These are phyloP conservation scores for Botrytis tulipae DNA, from an alignment of 2,329 filamentous ascomycete species.

Conservation along the genomic window DNA sequence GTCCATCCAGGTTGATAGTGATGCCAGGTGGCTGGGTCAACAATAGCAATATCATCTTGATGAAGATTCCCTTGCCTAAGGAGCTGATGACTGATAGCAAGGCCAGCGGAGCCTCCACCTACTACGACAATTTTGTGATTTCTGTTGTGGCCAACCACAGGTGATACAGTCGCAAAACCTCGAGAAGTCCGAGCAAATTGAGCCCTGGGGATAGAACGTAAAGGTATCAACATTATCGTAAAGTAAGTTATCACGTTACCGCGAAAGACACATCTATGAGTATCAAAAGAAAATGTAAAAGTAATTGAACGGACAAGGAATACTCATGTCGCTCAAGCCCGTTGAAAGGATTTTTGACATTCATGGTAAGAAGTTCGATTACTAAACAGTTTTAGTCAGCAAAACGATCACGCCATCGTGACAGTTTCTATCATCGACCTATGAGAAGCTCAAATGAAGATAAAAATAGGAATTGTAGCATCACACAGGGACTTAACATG, in stretches of 20 bases:
- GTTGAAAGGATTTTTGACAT: conserved; percentile 2
- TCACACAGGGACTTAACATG: background rate
- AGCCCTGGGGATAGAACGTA: background rate
- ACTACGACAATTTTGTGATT: conserved; percentile 66
- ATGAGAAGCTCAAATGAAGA: background rate
- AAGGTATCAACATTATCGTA: background rate
- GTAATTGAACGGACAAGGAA: background rate
- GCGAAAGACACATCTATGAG: background rate
- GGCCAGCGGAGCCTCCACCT: conserved; percentile 64
- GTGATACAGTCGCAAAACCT: conserved; percentile 34
- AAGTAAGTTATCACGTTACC: background rate
- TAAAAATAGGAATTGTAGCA: background rate
- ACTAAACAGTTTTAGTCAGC: conserved; percentile 7
- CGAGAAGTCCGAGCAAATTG: conserved; percentile 1
- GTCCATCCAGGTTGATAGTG: conserved; percentile 72
- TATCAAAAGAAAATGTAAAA: background rate
- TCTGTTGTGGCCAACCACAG: conserved; percentile 40
- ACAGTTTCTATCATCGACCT: background rate
- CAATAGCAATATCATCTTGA: conserved; percentile 59
- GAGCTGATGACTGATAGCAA: conserved; percentile 66
- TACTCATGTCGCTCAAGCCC: background rate
- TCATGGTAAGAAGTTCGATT: background rate
- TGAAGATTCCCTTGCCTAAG: conserved; percentile 56
- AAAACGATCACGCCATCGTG: conserved; percentile 10
- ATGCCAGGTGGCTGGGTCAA: conserved; percentile 62